Evolutionary conservation across 2,329 filamentous ascomycete species (phyloP).

Genomic region (Claviceps monticola): DNA sequence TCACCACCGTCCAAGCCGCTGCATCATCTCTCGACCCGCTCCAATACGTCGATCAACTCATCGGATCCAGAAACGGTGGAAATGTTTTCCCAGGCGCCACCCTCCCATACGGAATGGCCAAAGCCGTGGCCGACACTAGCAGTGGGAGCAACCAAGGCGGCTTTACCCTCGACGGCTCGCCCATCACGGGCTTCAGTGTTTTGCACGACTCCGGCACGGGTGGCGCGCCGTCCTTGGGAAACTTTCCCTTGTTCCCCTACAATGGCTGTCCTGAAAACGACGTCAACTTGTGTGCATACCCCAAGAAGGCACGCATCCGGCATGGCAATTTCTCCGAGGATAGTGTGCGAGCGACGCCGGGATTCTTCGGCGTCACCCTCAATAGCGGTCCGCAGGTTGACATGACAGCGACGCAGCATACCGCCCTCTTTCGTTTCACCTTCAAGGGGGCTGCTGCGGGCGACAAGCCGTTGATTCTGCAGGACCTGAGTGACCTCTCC

Average conservation of each 20-base stretch:
- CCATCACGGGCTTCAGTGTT: slow-evolving; percentile 40
- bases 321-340: slow-evolving; percentile 33
- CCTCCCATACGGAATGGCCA: slow-evolving; percentile 36
- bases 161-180: slow-evolving; percentile 36
- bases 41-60: slow-evolving; percentile 23
- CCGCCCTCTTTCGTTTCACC: slow-evolving; percentile 51
- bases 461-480: slow-evolving; percentile 44
- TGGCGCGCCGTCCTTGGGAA: slow-evolving; percentile 49
- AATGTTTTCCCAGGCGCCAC: slow-evolving; percentile 31
- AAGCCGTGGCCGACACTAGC: slow-evolving; percentile 37
- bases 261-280: slow-evolving; percentile 45
- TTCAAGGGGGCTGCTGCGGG: slow-evolving; percentile 32
- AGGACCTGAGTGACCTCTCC: slow-evolving; percentile 51
- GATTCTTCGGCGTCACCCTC: slow-evolving; percentile 50
- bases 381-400: slow-evolving; percentile 45
- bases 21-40: slow-evolving; percentile 9
- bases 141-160: slow-evolving; percentile 39
- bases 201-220: slow-evolving; percentile 48
- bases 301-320: slow-evolving; percentile 27
- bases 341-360: slow-evolving; percentile 43
- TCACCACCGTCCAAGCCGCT: not conserved
- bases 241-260: slow-evolving; percentile 60
- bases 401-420: slow-evolving; percentile 53
- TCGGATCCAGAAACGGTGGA: slow-evolving; percentile 19
- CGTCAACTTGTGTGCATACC: slow-evolving; percentile 47